Conservation (phyloP, 306 rosid species). For the Dalbergia cultrata region DNA sequence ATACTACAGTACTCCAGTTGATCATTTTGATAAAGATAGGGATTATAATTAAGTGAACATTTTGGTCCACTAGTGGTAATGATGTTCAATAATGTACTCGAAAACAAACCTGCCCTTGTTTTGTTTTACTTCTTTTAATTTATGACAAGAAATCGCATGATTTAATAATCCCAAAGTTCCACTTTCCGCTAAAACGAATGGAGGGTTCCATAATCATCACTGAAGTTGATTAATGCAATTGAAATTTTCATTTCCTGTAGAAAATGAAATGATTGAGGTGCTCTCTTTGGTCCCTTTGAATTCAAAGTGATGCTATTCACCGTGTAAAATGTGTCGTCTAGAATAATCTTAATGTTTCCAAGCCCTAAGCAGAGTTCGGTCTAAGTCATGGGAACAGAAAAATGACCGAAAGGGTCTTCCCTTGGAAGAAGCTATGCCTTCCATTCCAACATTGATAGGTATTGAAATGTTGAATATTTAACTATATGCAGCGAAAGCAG, state of each 20-base stretch:
- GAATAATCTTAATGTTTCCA: slow-evolving; percentile 38
- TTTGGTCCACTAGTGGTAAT: neutral
- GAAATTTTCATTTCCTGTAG: slow-evolving; percentile 25
- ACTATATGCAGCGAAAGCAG: neutral
- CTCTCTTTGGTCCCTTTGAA: slow-evolving; percentile 31
- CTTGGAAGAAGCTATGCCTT: neutral
- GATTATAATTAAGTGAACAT: neutral
- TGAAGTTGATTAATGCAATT: slow-evolving; percentile 13
- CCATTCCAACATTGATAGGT: slow-evolving; percentile 32
- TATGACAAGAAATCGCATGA: neutral
- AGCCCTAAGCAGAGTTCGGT: slow-evolving; percentile 27
- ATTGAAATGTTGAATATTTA: slow-evolving; percentile 11
- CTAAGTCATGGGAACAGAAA: slow-evolving; percentile 34
- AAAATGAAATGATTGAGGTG: slow-evolving; percentile 38
- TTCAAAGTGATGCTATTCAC: slow-evolving; percentile 27
- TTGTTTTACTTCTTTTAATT: neutral
- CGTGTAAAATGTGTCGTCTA: slow-evolving; percentile 20
- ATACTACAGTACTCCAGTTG: neutral
- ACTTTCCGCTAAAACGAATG: slow-evolving; percentile 33
- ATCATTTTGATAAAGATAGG: neutral
- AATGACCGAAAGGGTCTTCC: slow-evolving; percentile 20
- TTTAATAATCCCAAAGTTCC: slow-evolving; percentile 23
- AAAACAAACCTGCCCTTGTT: neutral
- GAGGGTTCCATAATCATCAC: neutral
- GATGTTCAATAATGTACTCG: neutral